Evolutionary conservation across 208 protist species (phyloP), one percentile per base, ranked within the genome.

Genomic region (Leptomonas pyrrhocoris): DNA sequence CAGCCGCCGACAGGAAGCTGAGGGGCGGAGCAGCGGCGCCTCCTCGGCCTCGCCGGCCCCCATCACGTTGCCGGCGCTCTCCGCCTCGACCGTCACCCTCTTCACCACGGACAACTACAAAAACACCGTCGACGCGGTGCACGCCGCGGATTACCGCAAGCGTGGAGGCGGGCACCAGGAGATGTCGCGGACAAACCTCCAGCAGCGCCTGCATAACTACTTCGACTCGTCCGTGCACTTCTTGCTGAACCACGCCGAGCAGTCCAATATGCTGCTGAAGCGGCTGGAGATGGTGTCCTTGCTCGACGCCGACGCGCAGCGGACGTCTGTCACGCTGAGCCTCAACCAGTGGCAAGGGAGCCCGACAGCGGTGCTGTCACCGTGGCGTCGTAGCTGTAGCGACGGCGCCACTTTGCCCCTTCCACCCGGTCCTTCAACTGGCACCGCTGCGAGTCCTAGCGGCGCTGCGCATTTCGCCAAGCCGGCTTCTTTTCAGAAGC

Each of bases 141-240:
- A 67, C 30, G 55, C 66, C 5, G 68, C 54, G 4, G 60, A 72
- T n/a, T 65, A 67, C 68, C 68, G 49, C 25, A 74, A 64, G 62
- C 59, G 60, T 48, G 64, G 57, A 60, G 51, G 63, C 25, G 68
- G 60, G n/a, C 60, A 74, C 42, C 66, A 71, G 46, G 57, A 63
- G 6, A 36, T 28, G 16, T 78, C 77, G 9, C 86, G 86, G 48
- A 56, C 51, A 1, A 72, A 72, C 23, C 56, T 85, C 65, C 81
- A 86, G 72, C 74, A 85, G 58, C 46, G 77, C 19, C 55, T 83
- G 30, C 59, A 62, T 42, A 91, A 85, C 79, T 82, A 86, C 66
- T 93, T 96, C 73, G 83, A 83, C 50, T 91, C 90, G 3, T 76
- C 74, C 4, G 90, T 86, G 64, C 40, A 71, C 59, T 96, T 94